Evolutionary conservation across 1,284 basidiomycete species (phyloP).

Genomic region (Chalciporus sp.): DNA sequence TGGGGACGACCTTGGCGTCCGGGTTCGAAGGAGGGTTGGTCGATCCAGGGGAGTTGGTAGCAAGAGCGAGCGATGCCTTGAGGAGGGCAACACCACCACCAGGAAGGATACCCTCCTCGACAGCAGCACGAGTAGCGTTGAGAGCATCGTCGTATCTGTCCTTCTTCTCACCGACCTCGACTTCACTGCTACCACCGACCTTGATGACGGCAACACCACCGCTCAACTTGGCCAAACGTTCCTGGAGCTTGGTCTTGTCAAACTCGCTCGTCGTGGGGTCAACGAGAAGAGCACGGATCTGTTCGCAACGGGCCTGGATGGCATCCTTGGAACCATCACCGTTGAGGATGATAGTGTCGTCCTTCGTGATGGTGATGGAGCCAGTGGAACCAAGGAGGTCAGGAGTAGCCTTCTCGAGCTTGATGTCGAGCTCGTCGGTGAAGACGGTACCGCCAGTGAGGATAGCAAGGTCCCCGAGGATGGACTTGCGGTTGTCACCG

Average conservation of each 20-base stretch:
- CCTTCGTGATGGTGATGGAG: conserved; percentile 94
- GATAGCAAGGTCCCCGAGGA: conserved; percentile 96
- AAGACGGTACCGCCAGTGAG: conserved; percentile 98
- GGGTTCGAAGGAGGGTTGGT: conserved; percentile 45
- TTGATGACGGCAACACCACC: conserved; percentile 99
- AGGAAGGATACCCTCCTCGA: conserved; percentile 97
- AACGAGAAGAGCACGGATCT: conserved; percentile 84
- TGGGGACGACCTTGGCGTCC: conserved; percentile 69
- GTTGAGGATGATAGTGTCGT: conserved; percentile 97
- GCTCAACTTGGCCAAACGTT: conserved; percentile 93
- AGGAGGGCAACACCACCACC: conserved; percentile 92
- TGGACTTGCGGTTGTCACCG: conserved; percentile 98
- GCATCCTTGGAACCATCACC: conserved; percentile 87
- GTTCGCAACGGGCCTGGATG: conserved; percentile 91
- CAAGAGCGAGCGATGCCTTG: conserved; percentile 85
- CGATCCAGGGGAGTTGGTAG: conserved; percentile 54
- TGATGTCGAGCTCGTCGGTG: conserved; percentile 97
- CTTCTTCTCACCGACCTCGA: conserved; percentile 99
- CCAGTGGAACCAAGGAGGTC: conserved; percentile 94
- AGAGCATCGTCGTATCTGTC: conserved; percentile 98
- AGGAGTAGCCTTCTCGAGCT: conserved; percentile 88
- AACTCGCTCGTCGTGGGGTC: conserved; percentile 91
- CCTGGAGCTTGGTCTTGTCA: conserved; percentile 95
- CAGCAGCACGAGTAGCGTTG: conserved; percentile 96
- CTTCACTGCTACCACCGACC: conserved; percentile 92